These are phyloP conservation scores for Nitzschia putrida DNA, from an alignment of 108 stramenopile genomes.

Conservation along the genomic window DNA sequence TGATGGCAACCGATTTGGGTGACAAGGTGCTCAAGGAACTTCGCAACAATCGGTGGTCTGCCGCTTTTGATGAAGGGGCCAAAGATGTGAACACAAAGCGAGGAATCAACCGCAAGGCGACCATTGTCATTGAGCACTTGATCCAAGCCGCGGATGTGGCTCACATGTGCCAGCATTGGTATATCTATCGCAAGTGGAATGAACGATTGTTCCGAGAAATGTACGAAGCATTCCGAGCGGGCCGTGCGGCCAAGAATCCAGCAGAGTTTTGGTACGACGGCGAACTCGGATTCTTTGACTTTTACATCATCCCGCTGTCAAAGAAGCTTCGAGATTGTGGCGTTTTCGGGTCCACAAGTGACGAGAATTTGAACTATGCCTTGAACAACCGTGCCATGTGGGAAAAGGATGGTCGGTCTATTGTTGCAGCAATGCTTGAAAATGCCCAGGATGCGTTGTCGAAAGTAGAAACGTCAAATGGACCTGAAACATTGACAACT, in stretches of 20 bases:
- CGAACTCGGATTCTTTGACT: constrained; percentile 47
- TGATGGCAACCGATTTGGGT: constrained; percentile 44
- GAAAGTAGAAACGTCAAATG: no score
- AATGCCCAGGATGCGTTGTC: no score
- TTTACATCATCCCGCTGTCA: constrained; percentile 44
- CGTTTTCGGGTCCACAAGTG: constrained; percentile 40
- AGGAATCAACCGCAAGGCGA: not conserved
- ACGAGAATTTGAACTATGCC: constrained; percentile 3
- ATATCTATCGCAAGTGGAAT: constrained; percentile 39
- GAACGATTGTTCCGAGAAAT: constrained; percentile 41
- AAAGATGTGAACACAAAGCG: not conserved
- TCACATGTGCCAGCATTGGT: constrained; percentile 9
- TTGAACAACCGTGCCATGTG: constrained; percentile 7
- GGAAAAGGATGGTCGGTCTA: not conserved
- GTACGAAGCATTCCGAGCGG: constrained; percentile 26
- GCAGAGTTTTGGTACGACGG: constrained; percentile 45
- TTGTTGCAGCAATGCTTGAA: constrained; percentile 4
- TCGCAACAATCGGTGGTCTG: constrained; percentile 37
- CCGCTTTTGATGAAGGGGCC: constrained; percentile 20
- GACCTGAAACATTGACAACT: no score
- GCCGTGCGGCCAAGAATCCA: constrained; percentile 38
- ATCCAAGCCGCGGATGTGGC: constrained; percentile 6
- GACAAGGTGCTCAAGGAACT: constrained; percentile 26
- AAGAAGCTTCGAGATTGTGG: constrained; percentile 43
- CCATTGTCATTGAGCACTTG: constrained; percentile 11